These are phyloP conservation scores for Herpetospermum pedunculosum DNA, from an alignment of 306 rosid species.

Conservation along the genomic window DNA sequence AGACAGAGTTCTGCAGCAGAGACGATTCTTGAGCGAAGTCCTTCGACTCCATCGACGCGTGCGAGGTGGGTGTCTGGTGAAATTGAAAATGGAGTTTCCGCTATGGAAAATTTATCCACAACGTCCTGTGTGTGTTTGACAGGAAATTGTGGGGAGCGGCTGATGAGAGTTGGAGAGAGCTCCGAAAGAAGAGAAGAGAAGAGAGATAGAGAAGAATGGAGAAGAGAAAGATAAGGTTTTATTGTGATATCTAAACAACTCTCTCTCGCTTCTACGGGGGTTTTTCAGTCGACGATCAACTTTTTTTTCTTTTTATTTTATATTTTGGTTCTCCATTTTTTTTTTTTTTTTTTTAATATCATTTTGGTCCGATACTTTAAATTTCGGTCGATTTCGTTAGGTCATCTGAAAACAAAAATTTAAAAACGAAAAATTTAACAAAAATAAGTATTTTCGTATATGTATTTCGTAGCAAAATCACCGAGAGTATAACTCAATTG, in stretches of 20 bases:
- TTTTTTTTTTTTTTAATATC: too few species aligned
- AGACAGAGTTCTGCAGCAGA: conserved; percentile 8
- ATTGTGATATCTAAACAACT: not conserved
- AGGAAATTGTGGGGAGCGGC: conserved; percentile 7
- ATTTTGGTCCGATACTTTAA: too few species aligned
- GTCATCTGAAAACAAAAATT: too few species aligned
- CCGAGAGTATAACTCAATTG: too few species aligned
- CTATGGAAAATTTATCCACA: not conserved
- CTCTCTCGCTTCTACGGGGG: not conserved
- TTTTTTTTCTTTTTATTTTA: not conserved
- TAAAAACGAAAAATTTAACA: too few species aligned
- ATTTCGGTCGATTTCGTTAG: too few species aligned
- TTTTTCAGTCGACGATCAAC: not conserved
- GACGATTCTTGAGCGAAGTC: conserved; percentile 16
- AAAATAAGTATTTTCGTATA: too few species aligned
- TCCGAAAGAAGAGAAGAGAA: not conserved
- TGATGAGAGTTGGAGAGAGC: not conserved
- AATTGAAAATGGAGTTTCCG: not conserved
- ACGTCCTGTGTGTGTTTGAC: not conserved
- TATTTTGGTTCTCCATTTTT: too few species aligned
- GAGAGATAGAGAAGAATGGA: not conserved
- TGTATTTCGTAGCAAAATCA: too few species aligned
- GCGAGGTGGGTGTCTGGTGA: not conserved
- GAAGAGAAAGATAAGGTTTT: conserved; percentile 9
- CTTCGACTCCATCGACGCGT: conserved; percentile 1